phyloP scores from a whole-genome alignment of 108 stramenopile genomes.

The Pseudonitzschia multistriata region DNA sequence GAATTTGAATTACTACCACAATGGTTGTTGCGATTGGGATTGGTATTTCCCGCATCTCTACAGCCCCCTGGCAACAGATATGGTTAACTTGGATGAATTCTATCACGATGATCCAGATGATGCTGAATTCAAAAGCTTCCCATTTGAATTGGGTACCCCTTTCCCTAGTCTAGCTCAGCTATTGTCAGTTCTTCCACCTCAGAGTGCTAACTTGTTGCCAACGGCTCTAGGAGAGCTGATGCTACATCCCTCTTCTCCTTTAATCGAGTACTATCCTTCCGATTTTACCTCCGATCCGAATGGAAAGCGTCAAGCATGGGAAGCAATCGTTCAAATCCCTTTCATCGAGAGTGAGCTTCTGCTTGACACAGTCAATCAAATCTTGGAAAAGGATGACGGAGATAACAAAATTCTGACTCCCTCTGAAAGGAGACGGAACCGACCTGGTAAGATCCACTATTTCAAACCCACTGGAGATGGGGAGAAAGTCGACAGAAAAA shows the following conservation, averaged over 20 bases:
- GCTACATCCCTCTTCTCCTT: constrained; percentile 82
- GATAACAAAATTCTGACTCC: constrained; percentile 45
- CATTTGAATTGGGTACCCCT: constrained; percentile 72
- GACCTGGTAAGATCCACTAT: constrained; percentile 51
- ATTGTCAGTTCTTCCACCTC: constrained; percentile 93
- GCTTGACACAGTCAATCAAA: constrained; percentile 65
- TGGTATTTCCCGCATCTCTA: constrained; percentile 98
- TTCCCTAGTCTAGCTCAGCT: constrained; percentile 94
- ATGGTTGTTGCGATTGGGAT: constrained; percentile 93
- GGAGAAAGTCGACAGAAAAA: not conserved
- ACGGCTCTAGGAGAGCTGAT: constrained; percentile 86
- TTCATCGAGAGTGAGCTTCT: constrained; percentile 91
- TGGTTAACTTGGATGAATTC: constrained; percentile 84
- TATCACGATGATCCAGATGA: constrained; percentile 64
- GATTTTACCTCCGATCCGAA: constrained; percentile 82
- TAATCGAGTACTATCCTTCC: constrained; percentile 85
- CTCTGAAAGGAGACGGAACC: constrained; percentile 74
- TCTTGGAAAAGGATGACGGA: constrained; percentile 60
- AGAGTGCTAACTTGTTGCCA: constrained; percentile 88
- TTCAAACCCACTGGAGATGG: constrained; percentile 45
- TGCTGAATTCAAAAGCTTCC: constrained; percentile 64
- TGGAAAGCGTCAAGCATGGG: constrained; percentile 93
- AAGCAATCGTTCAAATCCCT: constrained; percentile 95
- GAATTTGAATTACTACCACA: constrained; percentile 95
- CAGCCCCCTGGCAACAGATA: constrained; percentile 91